phyloP scores from a whole-genome alignment of 768 basidiomycete genomes.

The Filobasidium floriforme region DNA sequence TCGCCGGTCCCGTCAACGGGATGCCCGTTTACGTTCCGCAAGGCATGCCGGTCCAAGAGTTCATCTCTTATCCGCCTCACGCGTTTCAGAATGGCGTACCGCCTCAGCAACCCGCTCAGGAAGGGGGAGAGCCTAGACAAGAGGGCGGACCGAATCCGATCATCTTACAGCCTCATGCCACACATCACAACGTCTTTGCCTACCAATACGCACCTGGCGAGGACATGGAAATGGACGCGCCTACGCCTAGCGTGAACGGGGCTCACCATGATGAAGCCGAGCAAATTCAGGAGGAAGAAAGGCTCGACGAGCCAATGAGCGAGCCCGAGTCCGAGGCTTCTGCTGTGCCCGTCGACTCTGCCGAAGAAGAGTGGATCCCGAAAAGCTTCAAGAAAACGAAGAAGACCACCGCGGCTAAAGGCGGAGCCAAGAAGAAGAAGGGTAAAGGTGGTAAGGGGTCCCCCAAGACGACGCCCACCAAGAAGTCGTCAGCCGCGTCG shows the following conservation, averaged over 20 bases:
- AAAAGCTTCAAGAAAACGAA: conserved; percentile 7
- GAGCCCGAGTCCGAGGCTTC: conserved; percentile 6
- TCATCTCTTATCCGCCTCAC: conserved; percentile 1
- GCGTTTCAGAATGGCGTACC: conserved; percentile 1
- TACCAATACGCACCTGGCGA: conserved; percentile 15
- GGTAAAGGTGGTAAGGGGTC: background rate
- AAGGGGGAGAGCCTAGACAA: background rate
- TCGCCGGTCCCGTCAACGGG: background rate
- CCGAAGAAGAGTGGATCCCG: conserved; percentile 16
- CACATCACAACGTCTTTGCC: conserved; percentile 16
- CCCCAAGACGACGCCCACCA: background rate
- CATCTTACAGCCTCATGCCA: background rate
- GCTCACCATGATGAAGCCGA: background rate
- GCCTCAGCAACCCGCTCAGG: background rate
- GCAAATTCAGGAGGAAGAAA: background rate
- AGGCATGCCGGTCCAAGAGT: background rate
- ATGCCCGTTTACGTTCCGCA: background rate
- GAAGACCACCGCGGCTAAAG: background rate
- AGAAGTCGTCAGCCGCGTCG: background rate
- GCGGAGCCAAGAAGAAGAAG: conserved; percentile 12
- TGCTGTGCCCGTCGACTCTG: background rate
- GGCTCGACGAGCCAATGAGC: background rate
- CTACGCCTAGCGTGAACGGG: conserved; percentile 8
- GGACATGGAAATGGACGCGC: conserved; percentile 18
- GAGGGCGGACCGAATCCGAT: background rate